A percentile compares a stretch with the other conserved stretches of the same genome.
phyloP scores from a whole-genome alignment of 805 yeast species.

The Maudiozyma turicensis region DNA sequence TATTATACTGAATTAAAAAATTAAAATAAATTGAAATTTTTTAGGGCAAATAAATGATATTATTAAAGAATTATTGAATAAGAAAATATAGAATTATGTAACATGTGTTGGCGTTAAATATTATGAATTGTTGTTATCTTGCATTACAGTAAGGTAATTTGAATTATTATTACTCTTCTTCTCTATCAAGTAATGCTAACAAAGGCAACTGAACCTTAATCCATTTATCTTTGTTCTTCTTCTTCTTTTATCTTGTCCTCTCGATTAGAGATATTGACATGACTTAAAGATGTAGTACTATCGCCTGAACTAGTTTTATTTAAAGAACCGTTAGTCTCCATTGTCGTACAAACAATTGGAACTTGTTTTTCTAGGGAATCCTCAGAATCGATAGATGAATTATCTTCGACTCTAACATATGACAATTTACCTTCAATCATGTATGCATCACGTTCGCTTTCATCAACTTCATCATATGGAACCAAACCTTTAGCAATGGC shows the following conservation, averaged over 20 bases:
- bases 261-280: background rate
- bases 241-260: background rate
- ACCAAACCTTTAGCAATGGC: constrained; percentile 26
- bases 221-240: background rate
- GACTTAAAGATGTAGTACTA: background rate
- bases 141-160: background rate
- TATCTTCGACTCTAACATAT: constrained; percentile 1
- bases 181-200: background rate
- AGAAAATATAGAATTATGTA: background rate
- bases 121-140: background rate
- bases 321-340: background rate
- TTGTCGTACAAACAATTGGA: background rate
- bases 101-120: background rate
- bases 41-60: too few relatives aligned
- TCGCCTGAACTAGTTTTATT: background rate
- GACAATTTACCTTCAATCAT: background rate
- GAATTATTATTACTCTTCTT: background rate
- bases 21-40: background rate
- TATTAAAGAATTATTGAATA: background rate
- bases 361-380: background rate
- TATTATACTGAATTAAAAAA: background rate
- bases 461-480: constrained; percentile 25
- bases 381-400: background rate
- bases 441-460: constrained; percentile 15
- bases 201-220: too few relatives aligned